Percentiles rank a stretch among this genome's conserved stretches.
Evolutionary conservation across 495 filamentous ascomycete species (phyloP).

Genomic region (Emericellopsis terricola): DNA sequence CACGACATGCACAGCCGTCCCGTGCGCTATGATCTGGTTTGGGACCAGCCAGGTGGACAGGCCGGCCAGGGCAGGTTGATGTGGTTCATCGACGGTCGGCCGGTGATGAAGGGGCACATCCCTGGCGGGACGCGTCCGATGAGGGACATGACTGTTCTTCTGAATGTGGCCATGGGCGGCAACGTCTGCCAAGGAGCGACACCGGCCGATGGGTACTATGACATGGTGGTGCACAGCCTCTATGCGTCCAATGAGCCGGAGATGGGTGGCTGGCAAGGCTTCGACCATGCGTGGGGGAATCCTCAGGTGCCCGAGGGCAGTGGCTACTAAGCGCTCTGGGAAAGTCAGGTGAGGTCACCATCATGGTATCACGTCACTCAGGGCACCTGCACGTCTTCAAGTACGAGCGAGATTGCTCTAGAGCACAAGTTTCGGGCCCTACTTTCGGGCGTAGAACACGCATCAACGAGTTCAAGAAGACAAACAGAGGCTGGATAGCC

Average conservation of each 20-base stretch:
- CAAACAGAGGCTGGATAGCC: too few relatives aligned
- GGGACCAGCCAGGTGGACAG: constrained; percentile 13
- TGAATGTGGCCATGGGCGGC: constrained; percentile 29
- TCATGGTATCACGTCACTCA: too few relatives aligned
- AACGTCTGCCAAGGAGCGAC: constrained; percentile 21
- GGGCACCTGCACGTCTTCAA: too few relatives aligned
- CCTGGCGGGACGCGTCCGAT: constrained; percentile 20
- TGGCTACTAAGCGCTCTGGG: constrained; percentile 1
- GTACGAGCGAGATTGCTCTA: too few relatives aligned
- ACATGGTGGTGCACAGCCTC: constrained; percentile 21
- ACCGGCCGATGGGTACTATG: constrained; percentile 20
- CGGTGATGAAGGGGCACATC: constrained; percentile 21
- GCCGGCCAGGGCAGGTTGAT: constrained; percentile 12
- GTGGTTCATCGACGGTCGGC: constrained; percentile 25
- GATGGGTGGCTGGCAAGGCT: constrained; percentile 19
- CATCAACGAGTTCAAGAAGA: too few relatives aligned
- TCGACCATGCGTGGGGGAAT: constrained; percentile 16
- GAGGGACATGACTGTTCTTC: constrained; percentile 18
- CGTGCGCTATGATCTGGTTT: constrained; percentile 17
- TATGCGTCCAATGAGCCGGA: constrained; percentile 16
- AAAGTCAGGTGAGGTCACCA: too few relatives aligned
- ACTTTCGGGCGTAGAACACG: too few relatives aligned
- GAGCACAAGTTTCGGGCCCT: too few relatives aligned
- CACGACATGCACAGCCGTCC: constrained; percentile 9
- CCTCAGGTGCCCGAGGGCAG: constrained; percentile 18